These are phyloP conservation scores for Colletotrichum kahawae DNA, from an alignment of 2,329 filamentous ascomycete species.

Conservation along the genomic window DNA sequence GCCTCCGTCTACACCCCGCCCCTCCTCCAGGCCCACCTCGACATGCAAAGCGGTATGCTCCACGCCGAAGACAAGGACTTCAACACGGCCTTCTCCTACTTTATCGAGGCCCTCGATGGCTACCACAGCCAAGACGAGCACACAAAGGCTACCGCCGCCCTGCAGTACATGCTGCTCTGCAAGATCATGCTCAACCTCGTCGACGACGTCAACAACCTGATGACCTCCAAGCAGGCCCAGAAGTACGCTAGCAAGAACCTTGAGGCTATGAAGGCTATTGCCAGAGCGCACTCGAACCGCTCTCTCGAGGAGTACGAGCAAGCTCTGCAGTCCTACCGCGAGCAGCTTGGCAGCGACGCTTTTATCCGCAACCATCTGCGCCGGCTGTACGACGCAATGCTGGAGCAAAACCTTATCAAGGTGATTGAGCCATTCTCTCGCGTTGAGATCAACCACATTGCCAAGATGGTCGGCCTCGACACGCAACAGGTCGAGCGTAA, in stretches of 20 bases:
- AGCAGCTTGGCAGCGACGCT: slow-evolving; percentile 90
- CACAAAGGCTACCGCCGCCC: slow-evolving; percentile 88
- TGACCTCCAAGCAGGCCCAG: slow-evolving; percentile 94
- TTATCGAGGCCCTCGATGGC: slow-evolving; percentile 97
- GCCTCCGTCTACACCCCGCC: slow-evolving; percentile 98
- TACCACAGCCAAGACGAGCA: slow-evolving; percentile 93
- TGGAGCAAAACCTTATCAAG: slow-evolving; percentile 99
- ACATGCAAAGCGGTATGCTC: slow-evolving; percentile 99
- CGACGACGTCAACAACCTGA: slow-evolving; percentile 93
- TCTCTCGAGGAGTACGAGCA: slow-evolving; percentile 97
- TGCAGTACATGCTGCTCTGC: slow-evolving; percentile 99
- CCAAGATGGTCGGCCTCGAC: slow-evolving; percentile 96
- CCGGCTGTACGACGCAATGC: slow-evolving; percentile 95
- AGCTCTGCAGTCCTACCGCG: slow-evolving; percentile 86
- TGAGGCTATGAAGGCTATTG: slow-evolving; percentile 99
- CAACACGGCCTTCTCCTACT: slow-evolving; percentile 98
- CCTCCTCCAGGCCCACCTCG: slow-evolving; percentile 90
- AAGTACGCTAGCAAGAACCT: slow-evolving; percentile 96
- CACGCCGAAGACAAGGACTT: slow-evolving; percentile 99
- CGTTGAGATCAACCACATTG: slow-evolving; percentile 95
- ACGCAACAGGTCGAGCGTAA: slow-evolving; percentile 97
- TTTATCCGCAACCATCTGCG: slow-evolving; percentile 98
- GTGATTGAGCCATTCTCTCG: slow-evolving; percentile 98
- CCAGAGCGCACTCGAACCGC: slow-evolving; percentile 91
- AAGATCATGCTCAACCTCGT: slow-evolving; percentile 99